These are phyloP conservation scores for Goffeauzyma gilvescens DNA, from an alignment of 768 basidiomycete genomes.

Conservation along the genomic window DNA sequence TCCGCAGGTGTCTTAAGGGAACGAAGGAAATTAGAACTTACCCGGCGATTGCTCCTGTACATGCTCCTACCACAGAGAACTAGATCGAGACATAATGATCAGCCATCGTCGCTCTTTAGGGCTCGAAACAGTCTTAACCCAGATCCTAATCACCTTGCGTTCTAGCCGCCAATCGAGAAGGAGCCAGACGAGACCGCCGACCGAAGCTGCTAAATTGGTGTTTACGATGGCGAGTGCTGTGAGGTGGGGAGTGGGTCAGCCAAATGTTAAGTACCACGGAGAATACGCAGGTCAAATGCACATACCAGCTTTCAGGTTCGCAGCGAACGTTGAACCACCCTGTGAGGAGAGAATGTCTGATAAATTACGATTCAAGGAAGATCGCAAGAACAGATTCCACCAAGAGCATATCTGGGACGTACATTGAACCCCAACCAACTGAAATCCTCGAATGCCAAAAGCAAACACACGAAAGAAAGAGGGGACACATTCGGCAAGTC, in stretches of 20 bases:
- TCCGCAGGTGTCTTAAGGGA: slow-evolving; percentile 3
- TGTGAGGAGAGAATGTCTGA: slow-evolving; percentile 34
- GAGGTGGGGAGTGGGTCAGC: too few species aligned
- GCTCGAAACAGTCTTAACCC: too few species aligned
- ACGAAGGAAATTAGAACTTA: slow-evolving; percentile 58
- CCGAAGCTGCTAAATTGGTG: slow-evolving; percentile 75
- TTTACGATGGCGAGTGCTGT: slow-evolving; percentile 88
- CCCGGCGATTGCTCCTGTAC: slow-evolving; percentile 80
- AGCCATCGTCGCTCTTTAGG: too few species aligned
- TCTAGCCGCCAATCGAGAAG: slow-evolving; percentile 69
- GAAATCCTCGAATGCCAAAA: too few species aligned
- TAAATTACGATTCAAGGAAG: too few species aligned
- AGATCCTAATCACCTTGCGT: slow-evolving; percentile 16
- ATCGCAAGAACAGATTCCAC: too few species aligned
- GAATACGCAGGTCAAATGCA: too few species aligned
- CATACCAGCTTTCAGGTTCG: slow-evolving; percentile 67
- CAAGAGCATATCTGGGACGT: background rate
- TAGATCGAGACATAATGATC: too few species aligned
- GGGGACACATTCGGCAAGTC: too few species aligned
- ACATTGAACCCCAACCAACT: slow-evolving; percentile 51
- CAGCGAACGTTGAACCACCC: slow-evolving; percentile 79
- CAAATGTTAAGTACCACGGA: too few species aligned
- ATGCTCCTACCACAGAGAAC: slow-evolving; percentile 82
- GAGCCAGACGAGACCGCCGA: slow-evolving; percentile 37
- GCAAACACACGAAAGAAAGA: too few species aligned